Percentiles rank a stretch among this genome's conserved stretches.
Conservation (phyloP, 768 basidiomycete species). For the Collybia mongolica region DNA sequence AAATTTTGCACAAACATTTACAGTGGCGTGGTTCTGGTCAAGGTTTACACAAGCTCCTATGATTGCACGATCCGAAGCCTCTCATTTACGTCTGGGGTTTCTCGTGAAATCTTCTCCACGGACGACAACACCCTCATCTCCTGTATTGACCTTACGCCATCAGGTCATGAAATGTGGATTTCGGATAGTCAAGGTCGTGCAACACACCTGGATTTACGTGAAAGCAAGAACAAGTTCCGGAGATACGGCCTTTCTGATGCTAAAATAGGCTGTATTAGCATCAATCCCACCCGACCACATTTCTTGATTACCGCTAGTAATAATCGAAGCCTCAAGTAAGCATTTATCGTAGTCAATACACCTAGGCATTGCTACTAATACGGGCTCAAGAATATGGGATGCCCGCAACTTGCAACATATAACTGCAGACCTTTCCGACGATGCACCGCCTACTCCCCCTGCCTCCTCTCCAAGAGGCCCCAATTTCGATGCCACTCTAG, state of each 20-base stretch:
- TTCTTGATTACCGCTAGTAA: conserved; percentile 78
- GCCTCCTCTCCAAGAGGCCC: conserved; percentile 23
- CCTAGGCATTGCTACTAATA: neutral
- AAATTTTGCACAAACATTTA: neutral
- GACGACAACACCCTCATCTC: conserved; percentile 58
- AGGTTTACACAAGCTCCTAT: conserved; percentile 83
- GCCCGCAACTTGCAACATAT: conserved; percentile 59
- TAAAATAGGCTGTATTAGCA: conserved; percentile 78
- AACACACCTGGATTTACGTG: conserved; percentile 75
- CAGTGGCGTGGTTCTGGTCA: conserved; percentile 4
- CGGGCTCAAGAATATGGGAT: conserved; percentile 70
- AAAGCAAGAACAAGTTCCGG: conserved; percentile 50
- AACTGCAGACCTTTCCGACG: conserved; percentile 28
- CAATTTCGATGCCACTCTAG: neutral
- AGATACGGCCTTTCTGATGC: conserved; percentile 66
- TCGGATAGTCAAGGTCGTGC: conserved; percentile 71
- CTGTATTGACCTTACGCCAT: conserved; percentile 67
- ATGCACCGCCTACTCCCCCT: conserved; percentile 21
- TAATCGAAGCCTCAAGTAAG: conserved; percentile 67
- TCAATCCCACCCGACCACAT: conserved; percentile 70
- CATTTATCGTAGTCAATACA: neutral
- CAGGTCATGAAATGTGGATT: conserved; percentile 82
- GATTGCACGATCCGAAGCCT: conserved; percentile 75
- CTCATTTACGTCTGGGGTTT: conserved; percentile 71
- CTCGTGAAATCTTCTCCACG: conserved; percentile 65